Evolutionary conservation across 176 grass and related monocot genomes (phyloP), one percentile per base, ranked within the genome.

Genomic region (Themeda triandra): DNA sequence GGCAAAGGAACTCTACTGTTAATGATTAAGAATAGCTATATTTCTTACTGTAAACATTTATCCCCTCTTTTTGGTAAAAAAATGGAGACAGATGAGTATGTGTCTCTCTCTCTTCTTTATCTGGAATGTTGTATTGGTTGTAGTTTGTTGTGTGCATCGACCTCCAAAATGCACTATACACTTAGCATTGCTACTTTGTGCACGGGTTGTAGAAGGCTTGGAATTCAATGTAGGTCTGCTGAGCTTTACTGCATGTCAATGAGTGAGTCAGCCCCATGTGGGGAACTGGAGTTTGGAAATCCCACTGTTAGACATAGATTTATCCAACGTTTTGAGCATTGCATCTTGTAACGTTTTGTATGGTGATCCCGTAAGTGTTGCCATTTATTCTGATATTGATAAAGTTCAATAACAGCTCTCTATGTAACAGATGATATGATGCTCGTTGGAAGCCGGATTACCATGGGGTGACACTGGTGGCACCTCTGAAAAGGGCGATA

Each of bases 371-470:
- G 25, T 64, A 75, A 51, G 4, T 4, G 10, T 13, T 35, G 67
- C 42, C 30, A 21, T 70, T 33, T 21, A 10, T 80, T 86, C 5
- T 70, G 39, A 49, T 63, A 46, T 51, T 13, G 85, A 66, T 54
- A 33, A 44, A 75, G 53, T 81, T 74, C 13, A 75, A 19, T 40
- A 25, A 81, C 32, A 37, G 25, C 24, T 87, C 5, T 68, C 25
- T 33, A 56, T 68, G 48, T 74, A 39, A 59, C 85, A 81, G 85
- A 87, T 44, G 85, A 81, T 58, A 23, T 66, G 54, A 15, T 66
- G 41, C 54, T 19, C n/a, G 12, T 71, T 48, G 77, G 37, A 74
- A 60, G 11, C 32, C 7, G 4, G 44, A 23, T 73, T 23, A 4
- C 25, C 14, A 21, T 63, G 31, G 85, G 69, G 17, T 74, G 40